Percentiles rank a stretch among this genome's conserved stretches.
Evolutionary conservation across 768 basidiomycete species (phyloP).

Genomic region (Suillus weaverae): DNA sequence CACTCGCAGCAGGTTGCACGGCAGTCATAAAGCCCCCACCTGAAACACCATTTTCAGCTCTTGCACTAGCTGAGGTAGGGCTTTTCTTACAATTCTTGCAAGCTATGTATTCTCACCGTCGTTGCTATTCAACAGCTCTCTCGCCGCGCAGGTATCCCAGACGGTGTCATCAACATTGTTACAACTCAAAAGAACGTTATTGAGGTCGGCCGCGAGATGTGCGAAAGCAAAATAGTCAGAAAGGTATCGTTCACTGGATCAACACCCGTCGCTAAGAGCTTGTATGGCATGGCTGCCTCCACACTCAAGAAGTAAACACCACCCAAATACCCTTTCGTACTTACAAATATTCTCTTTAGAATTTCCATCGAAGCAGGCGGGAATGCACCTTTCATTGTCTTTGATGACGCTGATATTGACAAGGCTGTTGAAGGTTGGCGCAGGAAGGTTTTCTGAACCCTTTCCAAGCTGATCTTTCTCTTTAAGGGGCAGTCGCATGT

Average conservation of each 20-base stretch:
- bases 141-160: constrained; percentile 87
- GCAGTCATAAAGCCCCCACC: constrained; percentile 92
- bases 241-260: constrained; percentile 94
- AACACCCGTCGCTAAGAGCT: constrained; percentile 73
- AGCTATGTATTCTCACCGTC: neutral
- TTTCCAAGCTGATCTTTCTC: constrained; percentile 10
- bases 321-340: neutral
- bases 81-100: neutral
- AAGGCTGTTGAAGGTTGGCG: constrained; percentile 80
- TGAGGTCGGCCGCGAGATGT: constrained; percentile 94
- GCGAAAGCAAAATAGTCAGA: constrained; percentile 80
- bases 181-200: constrained; percentile 81
- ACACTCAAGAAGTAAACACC: constrained; percentile 76
- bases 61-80: constrained; percentile 88
- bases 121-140: constrained; percentile 53
- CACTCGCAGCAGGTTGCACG: constrained; percentile 95
- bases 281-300: constrained; percentile 70
- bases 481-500: constrained; percentile 63
- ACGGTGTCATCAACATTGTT: constrained; percentile 93
- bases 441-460: neutral
- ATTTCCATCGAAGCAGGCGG: constrained; percentile 88
- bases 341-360: constrained; percentile 27
- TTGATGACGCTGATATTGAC: constrained; percentile 93
- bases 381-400: constrained; percentile 95
- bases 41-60: constrained; percentile 91